phyloP scores from a whole-genome alignment of 2,329 filamentous ascomycete genomes.

The Fusarium transvaalense region DNA sequence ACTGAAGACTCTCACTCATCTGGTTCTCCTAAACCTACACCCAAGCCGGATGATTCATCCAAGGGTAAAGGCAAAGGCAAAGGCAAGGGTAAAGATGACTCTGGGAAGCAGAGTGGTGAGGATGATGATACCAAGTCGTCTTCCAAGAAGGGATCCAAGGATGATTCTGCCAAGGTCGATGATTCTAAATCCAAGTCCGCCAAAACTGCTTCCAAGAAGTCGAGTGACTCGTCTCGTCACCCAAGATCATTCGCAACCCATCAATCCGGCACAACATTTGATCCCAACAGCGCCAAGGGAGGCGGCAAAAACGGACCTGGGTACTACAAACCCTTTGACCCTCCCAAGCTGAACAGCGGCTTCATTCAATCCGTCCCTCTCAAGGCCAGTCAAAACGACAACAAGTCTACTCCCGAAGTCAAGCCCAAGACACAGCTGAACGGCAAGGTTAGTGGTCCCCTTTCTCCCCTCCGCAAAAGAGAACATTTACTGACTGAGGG shows the following conservation, averaged over 20 bases:
- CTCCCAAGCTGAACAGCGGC: slow-evolving; percentile 20
- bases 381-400: not conserved
- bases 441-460: slow-evolving; percentile 12
- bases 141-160: not conserved
- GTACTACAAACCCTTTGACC: not conserved
- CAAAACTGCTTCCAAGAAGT: slow-evolving; percentile 1
- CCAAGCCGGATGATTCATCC: not conserved
- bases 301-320: slow-evolving; percentile 20
- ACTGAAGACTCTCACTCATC: not conserved
- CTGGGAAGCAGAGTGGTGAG: not conserved
- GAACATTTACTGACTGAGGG: slow-evolving; percentile 17
- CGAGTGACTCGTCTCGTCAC: not conserved
- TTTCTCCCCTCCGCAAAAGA: slow-evolving; percentile 6
- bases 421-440: slow-evolving; percentile 10
- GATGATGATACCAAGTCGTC: not conserved
- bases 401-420: not conserved
- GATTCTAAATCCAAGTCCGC: too few relatives aligned
- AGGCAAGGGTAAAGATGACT: not conserved
- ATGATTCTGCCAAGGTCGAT: not conserved
- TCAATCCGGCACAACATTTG: slow-evolving; percentile 18
- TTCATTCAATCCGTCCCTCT: slow-evolving; percentile 19
- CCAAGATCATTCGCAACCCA: not conserved
- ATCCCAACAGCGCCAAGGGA: slow-evolving; percentile 10
- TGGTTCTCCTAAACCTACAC: not conserved
- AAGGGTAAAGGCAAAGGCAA: not conserved